Percentiles rank a stretch among this genome's conserved stretches.
Conservation (phyloP, 78 protist species). For the Dictyostelium capitatum region DNA sequence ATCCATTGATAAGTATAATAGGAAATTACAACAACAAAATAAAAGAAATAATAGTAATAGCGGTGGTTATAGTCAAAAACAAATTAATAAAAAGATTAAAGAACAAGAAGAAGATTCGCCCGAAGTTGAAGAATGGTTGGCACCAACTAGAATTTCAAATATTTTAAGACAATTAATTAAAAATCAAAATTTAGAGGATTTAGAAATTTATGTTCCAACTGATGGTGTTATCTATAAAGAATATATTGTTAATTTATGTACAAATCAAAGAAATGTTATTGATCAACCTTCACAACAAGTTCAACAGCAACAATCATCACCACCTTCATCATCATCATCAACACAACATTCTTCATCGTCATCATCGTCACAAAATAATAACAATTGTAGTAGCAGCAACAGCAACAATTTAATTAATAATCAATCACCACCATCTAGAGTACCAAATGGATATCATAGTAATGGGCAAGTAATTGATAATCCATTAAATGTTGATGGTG, state of each 20-base stretch:
- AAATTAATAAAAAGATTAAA: not conserved
- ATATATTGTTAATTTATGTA: slow-evolving; percentile 24
- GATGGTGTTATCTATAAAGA: slow-evolving; percentile 80
- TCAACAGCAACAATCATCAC: not conserved
- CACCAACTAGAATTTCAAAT: slow-evolving; percentile 75
- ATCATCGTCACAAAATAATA: not conserved
- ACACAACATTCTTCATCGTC: not conserved
- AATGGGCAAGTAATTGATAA: not conserved
- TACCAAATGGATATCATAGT: slow-evolving; percentile 11
- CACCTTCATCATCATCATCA: not conserved
- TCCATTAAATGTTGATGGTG: not conserved
- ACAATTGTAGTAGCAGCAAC: not conserved
- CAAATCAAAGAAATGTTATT: not conserved
- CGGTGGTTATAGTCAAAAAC: not conserved
- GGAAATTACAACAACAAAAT: slow-evolving; percentile 16
- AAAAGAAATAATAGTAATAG: not conserved
- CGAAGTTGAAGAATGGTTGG: slow-evolving; percentile 73
- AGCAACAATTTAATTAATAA: not conserved
- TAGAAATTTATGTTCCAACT: slow-evolving; percentile 61
- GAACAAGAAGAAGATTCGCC: not conserved
- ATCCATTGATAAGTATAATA: slow-evolving; percentile 14
- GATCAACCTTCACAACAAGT: not conserved
- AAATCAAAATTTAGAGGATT: not conserved
- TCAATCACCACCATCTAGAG: slow-evolving; percentile 29
- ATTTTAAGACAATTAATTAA: slow-evolving; percentile 41